Percentiles rank a stretch among this genome's conserved stretches.
Conservation (phyloP, 495 filamentous ascomycete species). For the Pyrenula aspistea region DNA sequence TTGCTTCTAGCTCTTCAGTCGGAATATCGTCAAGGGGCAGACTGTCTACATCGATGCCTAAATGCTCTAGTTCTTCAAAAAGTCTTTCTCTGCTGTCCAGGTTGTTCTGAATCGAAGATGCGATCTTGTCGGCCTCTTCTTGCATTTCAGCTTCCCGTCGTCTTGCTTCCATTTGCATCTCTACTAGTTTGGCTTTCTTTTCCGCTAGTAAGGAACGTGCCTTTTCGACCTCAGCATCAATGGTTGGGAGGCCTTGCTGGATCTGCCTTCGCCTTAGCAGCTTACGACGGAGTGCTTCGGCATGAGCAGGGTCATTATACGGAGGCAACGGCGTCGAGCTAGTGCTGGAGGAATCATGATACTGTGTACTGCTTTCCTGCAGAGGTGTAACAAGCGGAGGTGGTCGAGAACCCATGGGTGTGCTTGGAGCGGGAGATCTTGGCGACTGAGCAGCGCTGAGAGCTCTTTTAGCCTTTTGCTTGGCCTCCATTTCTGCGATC, state of each 20-base stretch:
- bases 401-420: neutral
- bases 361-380: neutral
- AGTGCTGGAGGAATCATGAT: neutral
- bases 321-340: constrained; percentile 4
- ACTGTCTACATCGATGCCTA: constrained; percentile 34
- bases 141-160: constrained; percentile 47
- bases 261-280: constrained; percentile 40
- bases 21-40: constrained; percentile 12
- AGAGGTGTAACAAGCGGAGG: neutral
- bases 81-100: constrained; percentile 20
- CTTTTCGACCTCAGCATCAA: constrained; percentile 42
- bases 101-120: neutral
- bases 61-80: constrained; percentile 40
- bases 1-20: constrained; percentile 23
- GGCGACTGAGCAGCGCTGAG: constrained; percentile 25
- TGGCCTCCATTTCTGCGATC: constrained; percentile 67
- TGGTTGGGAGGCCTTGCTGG: constrained; percentile 39
- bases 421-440: constrained; percentile 13
- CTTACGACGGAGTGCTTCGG: constrained; percentile 18
- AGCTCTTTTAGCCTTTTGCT: constrained; percentile 42
- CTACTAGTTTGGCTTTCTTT: constrained; percentile 37
- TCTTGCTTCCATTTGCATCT: constrained; percentile 43
- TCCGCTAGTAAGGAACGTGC: constrained; percentile 35
- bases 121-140: constrained; percentile 18
- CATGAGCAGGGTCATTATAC: constrained; percentile 9